Conservation (phyloP, 2,329 filamentous ascomycete genomes). For the Sclerotinia trifoliorum region DNA sequence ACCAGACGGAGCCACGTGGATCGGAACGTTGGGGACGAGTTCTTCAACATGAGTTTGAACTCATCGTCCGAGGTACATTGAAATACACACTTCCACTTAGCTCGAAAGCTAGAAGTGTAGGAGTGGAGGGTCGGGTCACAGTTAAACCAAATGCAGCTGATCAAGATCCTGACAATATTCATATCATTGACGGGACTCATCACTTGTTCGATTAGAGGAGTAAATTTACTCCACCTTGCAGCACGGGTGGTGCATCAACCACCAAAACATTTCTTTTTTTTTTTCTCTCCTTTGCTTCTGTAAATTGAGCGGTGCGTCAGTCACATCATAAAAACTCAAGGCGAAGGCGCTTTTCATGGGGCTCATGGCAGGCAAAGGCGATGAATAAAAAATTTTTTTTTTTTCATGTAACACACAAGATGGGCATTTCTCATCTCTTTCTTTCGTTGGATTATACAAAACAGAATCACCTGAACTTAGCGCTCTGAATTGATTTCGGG, state of each 20-base stretch:
- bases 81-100: slow-evolving; percentile 72
- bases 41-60: slow-evolving; percentile 85
- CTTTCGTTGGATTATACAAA: slow-evolving; percentile 21
- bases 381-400: slow-evolving; percentile 13
- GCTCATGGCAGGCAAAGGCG: slow-evolving; percentile 20
- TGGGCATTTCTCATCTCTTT: slow-evolving; percentile 7
- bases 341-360: slow-evolving; percentile 23
- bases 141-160: slow-evolving; percentile 56
- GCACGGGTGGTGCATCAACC: slow-evolving; percentile 16
- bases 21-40: slow-evolving; percentile 87
- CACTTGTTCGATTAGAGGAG: slow-evolving; percentile 16
- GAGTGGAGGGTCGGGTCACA: slow-evolving; percentile 58
- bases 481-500: slow-evolving; percentile 4
- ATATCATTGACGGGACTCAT: slow-evolving; percentile 28
- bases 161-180: slow-evolving; percentile 36
- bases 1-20: slow-evolving; percentile 79
- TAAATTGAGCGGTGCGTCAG: slow-evolving; percentile 22
- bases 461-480: slow-evolving; percentile 17
- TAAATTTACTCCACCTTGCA: background rate
- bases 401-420: slow-evolving; percentile 17
- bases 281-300: slow-evolving; percentile 17
- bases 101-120: slow-evolving; percentile 57
- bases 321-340: slow-evolving; percentile 20
- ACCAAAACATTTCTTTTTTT: slow-evolving; percentile 14
- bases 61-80: slow-evolving; percentile 87